A percentile compares a stretch with the other conserved stretches of the same genome.
phyloP scores from a whole-genome alignment of 2,329 filamentous ascomycete species.

The Monosporascus sp. region DNA sequence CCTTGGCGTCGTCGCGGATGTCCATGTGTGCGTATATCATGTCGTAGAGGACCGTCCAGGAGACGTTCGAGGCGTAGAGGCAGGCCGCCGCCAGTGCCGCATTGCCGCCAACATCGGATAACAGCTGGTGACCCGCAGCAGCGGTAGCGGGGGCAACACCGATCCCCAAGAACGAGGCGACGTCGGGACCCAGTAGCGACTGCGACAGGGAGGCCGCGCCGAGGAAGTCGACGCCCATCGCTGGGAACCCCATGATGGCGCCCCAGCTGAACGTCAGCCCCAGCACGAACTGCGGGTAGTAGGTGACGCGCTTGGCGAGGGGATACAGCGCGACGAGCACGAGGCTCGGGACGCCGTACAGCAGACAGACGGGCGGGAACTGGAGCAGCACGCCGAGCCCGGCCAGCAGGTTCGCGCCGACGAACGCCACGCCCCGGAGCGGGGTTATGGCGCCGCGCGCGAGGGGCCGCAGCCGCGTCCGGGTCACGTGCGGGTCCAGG shows the following conservation, averaged over 20 bases:
- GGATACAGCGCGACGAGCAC: slow-evolving; percentile 72
- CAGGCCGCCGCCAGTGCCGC: slow-evolving; percentile 61
- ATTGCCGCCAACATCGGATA: slow-evolving; percentile 31
- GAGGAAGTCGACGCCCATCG: slow-evolving; percentile 72
- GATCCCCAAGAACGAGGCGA: background rate
- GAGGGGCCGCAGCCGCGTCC: slow-evolving; percentile 74
- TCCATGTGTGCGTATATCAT: slow-evolving; percentile 96
- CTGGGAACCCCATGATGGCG: slow-evolving; percentile 81
- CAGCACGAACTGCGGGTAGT: slow-evolving; percentile 81
- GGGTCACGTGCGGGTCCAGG: slow-evolving; percentile 72
- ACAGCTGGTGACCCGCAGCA: no score
- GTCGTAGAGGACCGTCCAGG: slow-evolving; percentile 86
- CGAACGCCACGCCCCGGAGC: slow-evolving; percentile 66
- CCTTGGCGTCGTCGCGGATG: slow-evolving; percentile 77
- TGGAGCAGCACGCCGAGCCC: slow-evolving; percentile 72
- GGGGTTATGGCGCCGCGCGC: slow-evolving; percentile 73
- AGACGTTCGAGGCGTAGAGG: slow-evolving; percentile 72
- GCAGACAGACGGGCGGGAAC: slow-evolving; percentile 68
- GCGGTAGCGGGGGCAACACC: slow-evolving; percentile 19
- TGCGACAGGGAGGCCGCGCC: background rate
- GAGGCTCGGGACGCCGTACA: slow-evolving; percentile 71
- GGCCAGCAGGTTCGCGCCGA: slow-evolving; percentile 66
- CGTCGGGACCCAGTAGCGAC: background rate
- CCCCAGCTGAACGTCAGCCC: slow-evolving; percentile 88
- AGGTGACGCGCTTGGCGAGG: slow-evolving; percentile 77